Evolutionary conservation across 805 yeast species (phyloP), one percentile per base, ranked within the genome.

Genomic region (Kregervanrija delftensis): DNA sequence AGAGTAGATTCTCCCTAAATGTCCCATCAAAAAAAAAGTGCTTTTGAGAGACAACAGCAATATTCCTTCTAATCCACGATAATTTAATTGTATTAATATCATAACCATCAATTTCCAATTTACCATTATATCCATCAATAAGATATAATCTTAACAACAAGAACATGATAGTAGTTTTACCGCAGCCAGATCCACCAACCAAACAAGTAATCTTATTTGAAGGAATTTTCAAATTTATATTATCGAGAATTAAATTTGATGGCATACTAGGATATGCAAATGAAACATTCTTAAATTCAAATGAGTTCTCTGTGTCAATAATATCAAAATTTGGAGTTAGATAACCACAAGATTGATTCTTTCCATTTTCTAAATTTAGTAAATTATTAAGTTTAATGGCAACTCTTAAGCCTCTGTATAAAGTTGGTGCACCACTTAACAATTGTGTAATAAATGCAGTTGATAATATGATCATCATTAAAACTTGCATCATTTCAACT

Each of bases 171-270:
- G 98, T 88, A 0, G 96, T 84, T 61, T 93, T 93, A 0, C 99
- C 99, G 11, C 83, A 74, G 0, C 99, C 99, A 2, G 97, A 86
- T 33, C 76, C 79, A 0, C 99, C 99, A 3, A 82, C 77, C 1
- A 93, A 61, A 0, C 86, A 93, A 15, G 84, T 67, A 0, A 76
- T 67, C 45, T 78, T 76, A 14, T 77, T 75, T 10, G 64, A 53
- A 0, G 55, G 30, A 2, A 90, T 58, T 0, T 47, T 37, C 31
- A 83, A 64, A 9, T 62, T 60, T 6, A 85, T 52, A 30, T 71
- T 53, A 1, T 65, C 61, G 31, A 83, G 66, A 3, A 74, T 65
- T 3, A 22, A 13, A 3, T 42, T 43, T 1, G 33, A 14, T n/a
- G 47, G 39, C 6, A 39, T 31, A 1, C 61, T 46, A 2, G 77